Evolutionary conservation across 2,329 filamentous ascomycete genomes (phyloP).

Genomic region (Cadophora malorum): DNA sequence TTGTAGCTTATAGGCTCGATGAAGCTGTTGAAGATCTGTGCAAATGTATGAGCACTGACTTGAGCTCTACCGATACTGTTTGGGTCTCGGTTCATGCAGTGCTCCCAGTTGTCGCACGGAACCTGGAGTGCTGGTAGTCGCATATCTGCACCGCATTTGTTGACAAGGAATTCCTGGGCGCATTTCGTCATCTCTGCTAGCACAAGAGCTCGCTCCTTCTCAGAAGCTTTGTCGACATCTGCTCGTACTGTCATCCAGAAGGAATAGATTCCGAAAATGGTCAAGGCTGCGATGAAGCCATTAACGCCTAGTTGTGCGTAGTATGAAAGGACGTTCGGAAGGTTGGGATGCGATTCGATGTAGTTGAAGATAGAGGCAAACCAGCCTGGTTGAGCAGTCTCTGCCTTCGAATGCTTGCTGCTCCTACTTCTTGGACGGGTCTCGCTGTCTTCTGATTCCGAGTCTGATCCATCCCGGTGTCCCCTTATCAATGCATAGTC

Average conservation of each 20-base stretch:
- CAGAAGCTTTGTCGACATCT: conserved; percentile 56
- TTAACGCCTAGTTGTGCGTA: conserved; percentile 67
- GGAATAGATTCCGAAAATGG: conserved; percentile 46
- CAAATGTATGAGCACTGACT: conserved; percentile 85
- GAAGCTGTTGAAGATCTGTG: conserved; percentile 92
- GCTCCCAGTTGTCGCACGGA: conserved; percentile 80
- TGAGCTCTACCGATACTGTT: conserved; percentile 78
- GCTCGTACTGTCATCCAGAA: conserved; percentile 43
- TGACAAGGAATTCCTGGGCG: conserved; percentile 74
- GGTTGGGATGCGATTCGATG: conserved; percentile 67
- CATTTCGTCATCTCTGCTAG: conserved; percentile 83
- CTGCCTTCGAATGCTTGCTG: conserved; percentile 44
- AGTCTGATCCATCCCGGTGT: conserved; percentile 45
- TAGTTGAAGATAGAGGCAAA: conserved; percentile 63
- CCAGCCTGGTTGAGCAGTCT: conserved; percentile 42
- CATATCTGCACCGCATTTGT: conserved; percentile 72
- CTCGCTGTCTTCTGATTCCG: conserved; percentile 49
- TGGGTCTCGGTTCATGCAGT: conserved; percentile 87
- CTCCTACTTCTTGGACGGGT: conserved; percentile 46
- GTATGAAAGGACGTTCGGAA: conserved; percentile 69
- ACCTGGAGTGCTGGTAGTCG: conserved; percentile 75
- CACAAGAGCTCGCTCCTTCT: conserved; percentile 68
- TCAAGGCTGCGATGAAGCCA: conserved; percentile 53
- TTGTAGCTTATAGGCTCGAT: conserved; percentile 91
- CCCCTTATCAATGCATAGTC: conserved; percentile 48